phyloP scores from a whole-genome alignment of 106 monocot genomes.

The Amphibolis antarctica region DNA sequence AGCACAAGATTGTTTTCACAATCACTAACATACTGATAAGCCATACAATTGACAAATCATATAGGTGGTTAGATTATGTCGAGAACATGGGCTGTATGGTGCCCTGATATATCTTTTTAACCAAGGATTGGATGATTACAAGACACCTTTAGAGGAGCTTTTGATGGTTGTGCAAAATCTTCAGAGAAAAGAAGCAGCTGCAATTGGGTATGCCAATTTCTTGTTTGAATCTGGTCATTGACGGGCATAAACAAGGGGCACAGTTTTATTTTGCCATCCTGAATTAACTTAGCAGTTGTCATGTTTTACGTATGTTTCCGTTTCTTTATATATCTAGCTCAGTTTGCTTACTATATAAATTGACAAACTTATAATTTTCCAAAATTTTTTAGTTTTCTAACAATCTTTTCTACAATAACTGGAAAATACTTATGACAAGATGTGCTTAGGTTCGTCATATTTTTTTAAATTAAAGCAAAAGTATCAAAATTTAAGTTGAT shows the following conservation, averaged over 20 bases:
- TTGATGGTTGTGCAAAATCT: slow-evolving; percentile 52
- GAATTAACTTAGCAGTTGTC: background rate
- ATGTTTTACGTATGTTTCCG: background rate
- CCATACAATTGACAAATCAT: slow-evolving; percentile 5
- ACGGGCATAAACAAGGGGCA: background rate
- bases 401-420: no score
- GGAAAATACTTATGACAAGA: no score
- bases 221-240: background rate
- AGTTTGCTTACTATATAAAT: no score
- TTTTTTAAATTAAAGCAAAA: no score
- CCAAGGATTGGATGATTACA: slow-evolving; percentile 81
- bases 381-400: no score
- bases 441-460: no score
- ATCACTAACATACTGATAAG: background rate
- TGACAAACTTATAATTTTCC: no score
- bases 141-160: slow-evolving; percentile 83
- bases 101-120: slow-evolving; percentile 97
- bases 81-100: slow-evolving; percentile 87
- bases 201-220: slow-evolving; percentile 41
- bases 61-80: slow-evolving; percentile 86
- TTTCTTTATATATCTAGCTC: no score
- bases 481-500: no score
- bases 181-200: slow-evolving; percentile 29
- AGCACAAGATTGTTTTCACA: background rate
- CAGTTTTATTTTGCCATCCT: background rate